These are phyloP conservation scores for Vigna reflexopilosa DNA, from an alignment of 306 rosid species.

Conservation along the genomic window DNA sequence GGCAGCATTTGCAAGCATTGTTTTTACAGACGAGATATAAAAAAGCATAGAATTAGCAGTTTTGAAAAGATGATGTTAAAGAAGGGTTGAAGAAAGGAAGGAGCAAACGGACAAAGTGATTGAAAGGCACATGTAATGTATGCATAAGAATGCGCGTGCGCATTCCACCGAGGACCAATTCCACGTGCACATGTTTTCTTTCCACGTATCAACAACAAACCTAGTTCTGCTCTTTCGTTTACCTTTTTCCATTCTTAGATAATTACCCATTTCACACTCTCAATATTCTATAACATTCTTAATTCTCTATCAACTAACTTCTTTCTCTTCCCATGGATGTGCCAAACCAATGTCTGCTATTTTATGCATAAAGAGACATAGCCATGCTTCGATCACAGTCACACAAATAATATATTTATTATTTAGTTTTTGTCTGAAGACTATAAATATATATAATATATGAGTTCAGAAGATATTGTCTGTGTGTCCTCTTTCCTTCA, in stretches of 20 bases:
- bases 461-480: conserved; percentile 1
- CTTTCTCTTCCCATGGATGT: too few species aligned
- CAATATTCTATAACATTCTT: too few species aligned
- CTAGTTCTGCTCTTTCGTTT: not conserved
- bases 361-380: too few species aligned
- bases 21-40: too few species aligned
- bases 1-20: too few species aligned
- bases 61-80: too few species aligned
- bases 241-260: not conserved
- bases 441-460: not conserved
- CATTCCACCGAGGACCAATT: conserved; percentile 41
- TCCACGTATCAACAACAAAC: not conserved
- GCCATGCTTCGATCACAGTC: too few species aligned
- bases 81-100: too few species aligned
- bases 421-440: too few species aligned
- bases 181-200: conserved; percentile 49
- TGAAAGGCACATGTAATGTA: conserved; percentile 52
- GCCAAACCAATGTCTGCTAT: too few species aligned
- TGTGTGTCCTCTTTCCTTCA: not conserved
- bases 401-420: not conserved
- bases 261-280: not conserved
- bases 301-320: too few species aligned
- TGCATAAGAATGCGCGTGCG: conserved; percentile 55
- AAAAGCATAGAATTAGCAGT: too few species aligned
- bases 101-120: conserved; percentile 46